Conservation (phyloP, 495 filamentous ascomycete genomes). For the Penicillium roqueforti region DNA sequence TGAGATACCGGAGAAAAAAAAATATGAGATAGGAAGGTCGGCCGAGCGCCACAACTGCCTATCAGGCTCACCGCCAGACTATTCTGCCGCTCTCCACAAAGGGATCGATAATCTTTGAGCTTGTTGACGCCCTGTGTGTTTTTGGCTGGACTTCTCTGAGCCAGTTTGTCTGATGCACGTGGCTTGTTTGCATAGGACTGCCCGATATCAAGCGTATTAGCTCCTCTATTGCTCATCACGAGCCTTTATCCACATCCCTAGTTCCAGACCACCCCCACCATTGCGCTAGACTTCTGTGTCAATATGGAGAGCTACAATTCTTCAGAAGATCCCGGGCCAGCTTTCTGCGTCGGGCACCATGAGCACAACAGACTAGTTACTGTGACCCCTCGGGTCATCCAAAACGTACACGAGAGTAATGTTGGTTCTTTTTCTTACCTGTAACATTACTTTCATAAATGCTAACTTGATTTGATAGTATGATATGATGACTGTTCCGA, state of each 20-base stretch:
- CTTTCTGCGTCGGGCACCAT: slow-evolving; percentile 82
- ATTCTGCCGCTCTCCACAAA: slow-evolving; percentile 32
- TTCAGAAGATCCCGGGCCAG: slow-evolving; percentile 54
- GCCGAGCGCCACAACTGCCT: slow-evolving; percentile 30
- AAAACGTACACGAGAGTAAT: slow-evolving; percentile 59
- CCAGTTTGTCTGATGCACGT: not conserved
- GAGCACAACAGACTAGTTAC: slow-evolving; percentile 59
- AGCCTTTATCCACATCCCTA: slow-evolving; percentile 7
- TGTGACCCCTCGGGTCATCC: slow-evolving; percentile 60
- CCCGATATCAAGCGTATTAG: not conserved
- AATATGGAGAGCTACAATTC: slow-evolving; percentile 43
- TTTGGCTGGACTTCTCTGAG: not conserved
- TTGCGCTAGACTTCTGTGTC: slow-evolving; percentile 11
- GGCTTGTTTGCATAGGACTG: not conserved
- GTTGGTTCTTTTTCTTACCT: slow-evolving; percentile 28
- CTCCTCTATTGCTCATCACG: not conserved
- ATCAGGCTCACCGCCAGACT: slow-evolving; percentile 32
- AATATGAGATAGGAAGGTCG: slow-evolving; percentile 36
- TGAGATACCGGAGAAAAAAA: slow-evolving; percentile 24
- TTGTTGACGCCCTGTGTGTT: slow-evolving; percentile 6
- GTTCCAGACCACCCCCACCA: slow-evolving; percentile 10
- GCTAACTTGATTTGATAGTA: slow-evolving; percentile 54
- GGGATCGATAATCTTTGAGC: slow-evolving; percentile 20
- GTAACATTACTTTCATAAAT: not conserved
- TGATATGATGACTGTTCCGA: slow-evolving; percentile 84